Conservation (phyloP, 495 filamentous ascomycete genomes). For the Podospora pseudocomata region DNA sequence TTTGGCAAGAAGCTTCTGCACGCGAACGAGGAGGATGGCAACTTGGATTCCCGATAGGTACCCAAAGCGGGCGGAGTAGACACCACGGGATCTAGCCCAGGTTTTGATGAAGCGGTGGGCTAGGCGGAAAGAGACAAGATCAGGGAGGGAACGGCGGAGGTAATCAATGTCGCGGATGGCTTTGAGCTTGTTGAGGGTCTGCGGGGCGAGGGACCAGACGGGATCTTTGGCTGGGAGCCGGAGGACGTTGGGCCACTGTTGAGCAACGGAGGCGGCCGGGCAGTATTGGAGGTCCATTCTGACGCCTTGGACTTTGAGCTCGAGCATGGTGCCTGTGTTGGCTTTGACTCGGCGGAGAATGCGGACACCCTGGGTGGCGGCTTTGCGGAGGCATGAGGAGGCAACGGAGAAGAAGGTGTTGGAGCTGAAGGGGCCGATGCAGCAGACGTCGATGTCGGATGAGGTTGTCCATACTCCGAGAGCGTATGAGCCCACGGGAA, state of each 20-base stretch:
- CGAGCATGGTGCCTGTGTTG: slow-evolving; percentile 52
- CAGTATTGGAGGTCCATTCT: slow-evolving; percentile 60
- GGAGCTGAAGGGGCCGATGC: slow-evolving; percentile 53
- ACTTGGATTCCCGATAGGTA: slow-evolving; percentile 58
- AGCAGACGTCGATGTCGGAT: slow-evolving; percentile 58
- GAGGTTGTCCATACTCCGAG: slow-evolving; percentile 51
- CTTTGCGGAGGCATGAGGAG: slow-evolving; percentile 46
- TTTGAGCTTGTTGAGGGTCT: slow-evolving; percentile 52
- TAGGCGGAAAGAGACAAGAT: slow-evolving; percentile 47
- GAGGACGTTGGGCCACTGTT: slow-evolving; percentile 39
- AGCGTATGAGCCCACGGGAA: slow-evolving; percentile 59
- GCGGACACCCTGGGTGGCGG: slow-evolving; percentile 38
- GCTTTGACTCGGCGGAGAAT: slow-evolving; percentile 52
- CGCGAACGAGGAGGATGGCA: slow-evolving; percentile 49
- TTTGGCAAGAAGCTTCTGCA: slow-evolving; percentile 47
- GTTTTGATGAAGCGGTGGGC: slow-evolving; percentile 51
- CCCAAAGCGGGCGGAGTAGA: slow-evolving; percentile 56
- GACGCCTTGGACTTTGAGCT: slow-evolving; percentile 48
- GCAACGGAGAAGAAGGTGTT: slow-evolving; percentile 54
- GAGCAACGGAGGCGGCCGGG: slow-evolving; percentile 45
- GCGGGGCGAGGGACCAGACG: slow-evolving; percentile 45
- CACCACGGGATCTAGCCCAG: slow-evolving; percentile 54
- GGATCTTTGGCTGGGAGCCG: slow-evolving; percentile 37
- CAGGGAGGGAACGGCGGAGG: slow-evolving; percentile 51
- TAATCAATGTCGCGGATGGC: slow-evolving; percentile 53